Evolutionary conservation across 495 filamentous ascomycete genomes (phyloP).

Genomic region (Hypoxylon subgilvum): DNA sequence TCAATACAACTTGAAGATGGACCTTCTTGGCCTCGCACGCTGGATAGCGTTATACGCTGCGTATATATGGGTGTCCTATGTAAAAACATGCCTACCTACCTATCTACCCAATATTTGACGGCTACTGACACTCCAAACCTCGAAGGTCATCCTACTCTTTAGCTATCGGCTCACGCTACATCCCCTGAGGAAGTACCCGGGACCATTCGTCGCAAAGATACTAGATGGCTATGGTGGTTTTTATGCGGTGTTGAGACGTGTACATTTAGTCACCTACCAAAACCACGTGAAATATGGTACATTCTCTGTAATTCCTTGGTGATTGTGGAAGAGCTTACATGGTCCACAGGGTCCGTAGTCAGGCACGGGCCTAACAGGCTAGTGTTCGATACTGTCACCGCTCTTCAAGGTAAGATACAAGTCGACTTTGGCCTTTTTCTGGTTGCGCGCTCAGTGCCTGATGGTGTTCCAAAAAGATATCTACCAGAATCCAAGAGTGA

Average conservation of each 20-base stretch:
- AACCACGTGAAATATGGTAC: constrained; percentile 24
- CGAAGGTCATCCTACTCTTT: neutral
- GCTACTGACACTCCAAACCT: too few species aligned
- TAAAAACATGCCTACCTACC: too few species aligned
- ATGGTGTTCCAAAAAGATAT: constrained; percentile 19
- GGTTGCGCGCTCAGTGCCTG: neutral
- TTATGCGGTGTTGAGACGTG: constrained; percentile 1
- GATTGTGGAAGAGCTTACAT: neutral
- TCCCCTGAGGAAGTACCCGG: constrained; percentile 17
- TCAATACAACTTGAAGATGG: too few species aligned
- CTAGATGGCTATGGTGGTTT: constrained; percentile 13
- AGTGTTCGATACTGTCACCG: constrained; percentile 27
- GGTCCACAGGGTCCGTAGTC: constrained; percentile 20
- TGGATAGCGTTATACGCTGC: too few species aligned
- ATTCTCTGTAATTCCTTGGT: too few species aligned
- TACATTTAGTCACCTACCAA: constrained; percentile 15
- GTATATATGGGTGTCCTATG: too few species aligned
- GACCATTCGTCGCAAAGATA: constrained; percentile 7
- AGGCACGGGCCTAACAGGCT: constrained; percentile 32
- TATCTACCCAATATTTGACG: too few species aligned
- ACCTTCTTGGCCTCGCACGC: too few species aligned
- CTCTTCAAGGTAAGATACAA: constrained; percentile 18
- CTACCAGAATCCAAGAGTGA: constrained; percentile 9
- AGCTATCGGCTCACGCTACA: constrained; percentile 1
- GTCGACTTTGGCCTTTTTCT: neutral